Evolutionary conservation across 2,329 filamentous ascomycete genomes (phyloP).

Genomic region (Phialophora chinensis): DNA sequence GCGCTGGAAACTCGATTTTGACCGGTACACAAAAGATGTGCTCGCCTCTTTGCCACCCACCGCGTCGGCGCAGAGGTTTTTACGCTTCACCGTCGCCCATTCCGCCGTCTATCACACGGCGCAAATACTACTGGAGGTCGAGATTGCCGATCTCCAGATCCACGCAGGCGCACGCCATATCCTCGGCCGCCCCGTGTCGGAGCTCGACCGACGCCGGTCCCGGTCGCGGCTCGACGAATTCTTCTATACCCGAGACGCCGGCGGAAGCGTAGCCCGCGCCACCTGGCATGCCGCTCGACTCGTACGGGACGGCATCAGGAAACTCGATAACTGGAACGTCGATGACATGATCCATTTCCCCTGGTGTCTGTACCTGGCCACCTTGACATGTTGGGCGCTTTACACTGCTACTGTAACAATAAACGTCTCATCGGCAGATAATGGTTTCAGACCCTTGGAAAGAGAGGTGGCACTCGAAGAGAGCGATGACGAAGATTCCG

Average conservation of each 20-base stretch:
- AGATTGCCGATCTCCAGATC: neutral
- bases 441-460: neutral
- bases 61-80: neutral
- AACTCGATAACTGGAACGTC: neutral
- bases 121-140: neutral
- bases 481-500: neutral
- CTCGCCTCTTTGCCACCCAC: neutral
- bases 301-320: neutral
- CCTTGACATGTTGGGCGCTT: neutral
- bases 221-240: neutral
- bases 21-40: neutral
- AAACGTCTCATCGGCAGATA: neutral
- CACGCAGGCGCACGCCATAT: neutral
- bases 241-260: neutral
- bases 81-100: neutral
- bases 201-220: neutral
- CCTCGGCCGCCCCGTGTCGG: neutral
- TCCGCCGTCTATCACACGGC: neutral
- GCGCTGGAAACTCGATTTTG: neutral
- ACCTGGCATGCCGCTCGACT: neutral
- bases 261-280: neutral
- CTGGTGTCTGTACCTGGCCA: slow-evolving; percentile 3
- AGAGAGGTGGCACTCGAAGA: neutral
- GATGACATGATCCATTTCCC: neutral
- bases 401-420: neutral